Conservation (phyloP, 441 rosid genomes). For the Pelargonium cotyledonis region DNA sequence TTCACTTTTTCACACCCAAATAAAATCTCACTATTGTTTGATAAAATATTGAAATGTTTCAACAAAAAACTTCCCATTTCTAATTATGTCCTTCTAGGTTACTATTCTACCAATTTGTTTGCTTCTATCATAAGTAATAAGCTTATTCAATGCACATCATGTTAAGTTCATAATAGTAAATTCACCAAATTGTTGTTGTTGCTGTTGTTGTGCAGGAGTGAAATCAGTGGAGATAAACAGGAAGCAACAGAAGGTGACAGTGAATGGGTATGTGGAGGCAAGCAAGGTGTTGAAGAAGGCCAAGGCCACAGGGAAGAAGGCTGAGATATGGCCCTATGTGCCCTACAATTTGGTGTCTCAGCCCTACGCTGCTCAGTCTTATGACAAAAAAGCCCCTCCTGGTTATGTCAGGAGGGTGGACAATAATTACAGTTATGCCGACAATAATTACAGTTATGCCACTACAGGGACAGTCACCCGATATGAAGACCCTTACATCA, state of each 20-base stretch:
- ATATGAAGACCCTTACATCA: not conserved
- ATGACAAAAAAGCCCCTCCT: constrained; percentile 28
- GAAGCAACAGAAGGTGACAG: constrained; percentile 89
- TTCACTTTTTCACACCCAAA: too few species aligned
- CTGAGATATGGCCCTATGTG: constrained; percentile 27
- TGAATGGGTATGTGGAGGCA: constrained; percentile 48
- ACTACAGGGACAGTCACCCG: not conserved
- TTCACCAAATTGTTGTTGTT: not conserved
- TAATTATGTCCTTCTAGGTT: too few species aligned
- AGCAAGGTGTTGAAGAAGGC: constrained; percentile 24
- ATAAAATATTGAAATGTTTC: too few species aligned
- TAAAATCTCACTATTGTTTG: too few species aligned
- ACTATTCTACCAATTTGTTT: too few species aligned
- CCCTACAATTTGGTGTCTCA: constrained; percentile 26
- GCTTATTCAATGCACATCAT: too few species aligned
- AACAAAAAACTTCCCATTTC: too few species aligned
- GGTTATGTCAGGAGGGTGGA: constrained; percentile 18
- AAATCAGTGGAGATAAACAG: constrained; percentile 76
- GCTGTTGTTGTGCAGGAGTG: constrained; percentile 45
- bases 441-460: not conserved
- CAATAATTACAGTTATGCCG: too few species aligned
- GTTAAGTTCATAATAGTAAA: not conserved
- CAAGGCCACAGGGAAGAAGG: constrained; percentile 25
- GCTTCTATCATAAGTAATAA: too few species aligned
- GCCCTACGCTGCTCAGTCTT: constrained; percentile 18